Base-by-base conservation (phyloP, 1,284 basidiomycete genomes). In the Puccinia sorghi region DNA sequence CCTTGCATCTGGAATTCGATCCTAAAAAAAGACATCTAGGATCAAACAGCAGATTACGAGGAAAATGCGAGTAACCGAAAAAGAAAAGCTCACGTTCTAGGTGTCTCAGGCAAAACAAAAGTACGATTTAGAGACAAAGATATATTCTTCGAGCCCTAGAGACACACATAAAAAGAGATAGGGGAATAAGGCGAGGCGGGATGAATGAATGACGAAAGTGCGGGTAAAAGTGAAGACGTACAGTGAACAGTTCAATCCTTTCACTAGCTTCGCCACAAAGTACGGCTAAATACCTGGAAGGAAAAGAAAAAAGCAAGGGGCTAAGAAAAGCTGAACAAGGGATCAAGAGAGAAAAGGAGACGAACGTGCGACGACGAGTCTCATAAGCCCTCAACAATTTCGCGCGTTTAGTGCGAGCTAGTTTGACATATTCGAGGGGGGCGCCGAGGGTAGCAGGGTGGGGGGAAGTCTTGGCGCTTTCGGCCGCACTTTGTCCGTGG, bases 241-340 rank as follows among this genome's bases (percentile, higher is more conserved):
- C 92, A 43, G 93, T 93, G 84, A 94, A 94, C 4, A 94, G 86
- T 82, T 94, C 92, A 70, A 94, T 92, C 82, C 93, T 92, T 85
- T 94, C 92, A n/a, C 92, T 92, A 81, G 89, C 90, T 54, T 94
- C 93, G n/a, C 92, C 92, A 81, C 93, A 93, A 0, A 94, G 87
- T 82, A 94, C 93, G 6, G 93, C 92, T 39, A 94, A 87, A 86
- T 93, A 93, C 83, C 92, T 93, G 80, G 6, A 54, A 43, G 7
- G 0, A n/a, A 50, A 73, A 75, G 56, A 48, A 43, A 27, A 78
- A 8, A 61, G 17, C 9, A 39, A 15, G 22, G 11, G 32, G 69
- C 69, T 32, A 37, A 43, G 27, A 17, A 48, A 56, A 57, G 20
- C 52, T 25, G 9, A 37, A 37, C n/a, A 48, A 46, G 22, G 25